A percentile compares a stretch with the other conserved stretches of the same genome.
These are phyloP conservation scores for Dactylis glomerata DNA, from an alignment of 176 grass and related monocot genomes.

Conservation along the genomic window DNA sequence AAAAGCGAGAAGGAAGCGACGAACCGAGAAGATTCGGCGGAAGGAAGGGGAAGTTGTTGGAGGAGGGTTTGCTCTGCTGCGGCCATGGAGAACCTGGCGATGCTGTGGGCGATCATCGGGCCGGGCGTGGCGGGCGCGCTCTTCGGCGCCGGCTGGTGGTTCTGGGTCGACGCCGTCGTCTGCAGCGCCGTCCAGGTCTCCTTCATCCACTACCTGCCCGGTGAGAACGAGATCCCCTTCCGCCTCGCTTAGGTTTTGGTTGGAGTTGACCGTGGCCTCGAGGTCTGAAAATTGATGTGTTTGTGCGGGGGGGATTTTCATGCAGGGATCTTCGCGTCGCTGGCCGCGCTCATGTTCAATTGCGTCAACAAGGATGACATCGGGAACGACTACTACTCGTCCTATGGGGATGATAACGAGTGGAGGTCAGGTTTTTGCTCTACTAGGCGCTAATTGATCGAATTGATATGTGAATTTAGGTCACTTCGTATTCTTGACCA, in stretches of 20 bases:
- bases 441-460: not conserved
- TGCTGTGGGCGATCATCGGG: constrained; percentile 83
- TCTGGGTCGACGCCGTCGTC: constrained; percentile 97
- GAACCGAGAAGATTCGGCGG: constrained; percentile 12
- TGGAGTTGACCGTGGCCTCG: not conserved
- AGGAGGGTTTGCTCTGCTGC: not conserved
- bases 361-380: constrained; percentile 75
- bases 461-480: not conserved
- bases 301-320: not conserved
- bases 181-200: constrained; percentile 80
- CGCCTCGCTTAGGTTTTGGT: not conserved
- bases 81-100: constrained; percentile 62
- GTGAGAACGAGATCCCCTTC: constrained; percentile 41
- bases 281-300: not conserved
- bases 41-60: constrained; percentile 23
- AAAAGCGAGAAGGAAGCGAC: not conserved
- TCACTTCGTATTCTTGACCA: not conserved
- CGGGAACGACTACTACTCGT: constrained; percentile 82
- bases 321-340: constrained; percentile 61
- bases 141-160: constrained; percentile 95
- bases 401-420: constrained; percentile 62
- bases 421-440: constrained; percentile 55
- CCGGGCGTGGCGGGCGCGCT: constrained; percentile 82
- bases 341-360: constrained; percentile 93
- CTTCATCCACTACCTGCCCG: constrained; percentile 95